Base-by-base conservation (phyloP, 192 early-diverging fungal genomes). In the Haplosporangium gracile region DNA sequence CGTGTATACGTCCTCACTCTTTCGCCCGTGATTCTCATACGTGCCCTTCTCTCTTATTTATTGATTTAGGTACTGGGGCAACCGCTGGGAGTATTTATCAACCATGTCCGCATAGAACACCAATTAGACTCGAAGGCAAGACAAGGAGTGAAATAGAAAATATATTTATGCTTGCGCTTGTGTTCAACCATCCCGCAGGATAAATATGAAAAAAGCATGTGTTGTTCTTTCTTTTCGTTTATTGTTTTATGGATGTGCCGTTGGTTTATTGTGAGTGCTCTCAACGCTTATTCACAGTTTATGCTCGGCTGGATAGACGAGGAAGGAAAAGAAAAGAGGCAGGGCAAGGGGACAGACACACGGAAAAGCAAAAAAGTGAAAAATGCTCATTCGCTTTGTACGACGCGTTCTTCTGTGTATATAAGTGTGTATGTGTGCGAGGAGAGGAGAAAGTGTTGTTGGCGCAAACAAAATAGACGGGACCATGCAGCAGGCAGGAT, bases 11-110 rank as follows among this genome's bases (percentile, higher is more conserved):
- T 24, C 7, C n/a, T 72, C 26, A 26, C 20, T 11, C 6, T 5
- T 51, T 51, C 16, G 18, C 15, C 49, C 5, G 20, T 32, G 15
- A 22, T 40, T n/a, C 38, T 51, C 68, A 65, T 22, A 69, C 69
- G 16, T 42, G 32, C 24, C 15, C 26, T 1, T 38, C 5, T 57
- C 34, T 72, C 10, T 68, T 29, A n/a, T 43, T 29, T 18, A 26
- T 18, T 9, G 20, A 42, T 32, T 42, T 85, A 85, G 83, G 49
- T 85, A 72, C 69, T 85, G 83, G 83, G 83, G 83, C 53, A 85
- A 85, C 49, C 55, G 74, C 5, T 85, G 83, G 83, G 83, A 85
- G 49, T 85, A 85, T 22, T 75, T 53, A 45, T 43, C 74, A 29
- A 15, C 40, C 9, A 85, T 85, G 83, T 85, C 83, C 16, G 83